Evolutionary conservation across 192 early-diverging fungal species (phyloP), one percentile per base, ranked within the genome.

Genomic region (Gigaspora rosea): DNA sequence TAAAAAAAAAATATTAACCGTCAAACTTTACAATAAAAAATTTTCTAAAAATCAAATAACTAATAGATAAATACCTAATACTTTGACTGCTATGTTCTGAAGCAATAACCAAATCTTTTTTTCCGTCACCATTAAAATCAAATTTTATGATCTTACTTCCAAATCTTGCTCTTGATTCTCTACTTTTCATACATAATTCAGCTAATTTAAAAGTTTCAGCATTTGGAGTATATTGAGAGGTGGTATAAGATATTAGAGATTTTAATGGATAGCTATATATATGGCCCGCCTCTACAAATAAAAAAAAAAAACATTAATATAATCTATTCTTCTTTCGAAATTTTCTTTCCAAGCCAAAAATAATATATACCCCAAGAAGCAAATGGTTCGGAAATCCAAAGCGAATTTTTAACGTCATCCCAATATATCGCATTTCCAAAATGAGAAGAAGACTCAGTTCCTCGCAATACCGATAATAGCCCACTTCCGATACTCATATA

Each of bases 101-200:
- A 66, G 88, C 85, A 33, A 92, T 85, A 1, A 87, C 90, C 10
- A 94, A 63, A 49, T 91, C 89, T 9, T 80, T 16, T 11, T 72
- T 52, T 8, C 90, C 91, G 65, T 87, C 86, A 20, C 88, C 90
- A 82, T 87, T 78, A 79, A 95, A 95, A 69, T 95, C 90, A 33
- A 58, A 59, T n/a, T 59, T 59, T 46, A 56, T 20, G 8, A 73
- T 61, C n/a, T 73, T 59, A 47, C 27, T 57, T 59, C 71, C 71
- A 59, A 73, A 73, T 46, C 46, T 73, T 22, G 57, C 16, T 73
- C 46, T 32, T 22, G 20, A 13, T 59, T 57, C 33, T 47, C 54
- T 27, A n/a, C 54, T 41, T 20, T 16, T 41, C 27, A 73, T 36
- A 32, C 71, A 73, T 59, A 3, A 16, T 12, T 61, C 56, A 18